Evolutionary conservation across 495 filamentous ascomycete species (phyloP), one percentile per base, ranked within the genome.

Genomic region (Neurospora sp.): DNA sequence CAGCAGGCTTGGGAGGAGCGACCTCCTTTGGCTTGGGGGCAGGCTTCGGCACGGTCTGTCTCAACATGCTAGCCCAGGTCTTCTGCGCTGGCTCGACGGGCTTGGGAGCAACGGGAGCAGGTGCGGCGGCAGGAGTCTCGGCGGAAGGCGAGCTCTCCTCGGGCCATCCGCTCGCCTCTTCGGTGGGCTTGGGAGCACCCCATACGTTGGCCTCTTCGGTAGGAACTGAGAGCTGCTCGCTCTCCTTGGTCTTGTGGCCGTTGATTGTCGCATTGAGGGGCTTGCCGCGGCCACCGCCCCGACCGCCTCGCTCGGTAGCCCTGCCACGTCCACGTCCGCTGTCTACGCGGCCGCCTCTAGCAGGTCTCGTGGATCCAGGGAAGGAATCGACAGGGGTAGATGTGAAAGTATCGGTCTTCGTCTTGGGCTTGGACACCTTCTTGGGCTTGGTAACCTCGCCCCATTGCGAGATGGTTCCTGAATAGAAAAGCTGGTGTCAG

Each of bases 401-500:
- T 70, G 84, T 85, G 41, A 87, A 82, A 16, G 85, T 78, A 42
- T 86, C 79, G 72, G 96, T 92, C 85, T 97, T 94, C 73, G 87
- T 84, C 87, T 97, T 99, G 70, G 95, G 89, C 76, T 89, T 87
- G 75, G 92, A 87, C 79, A 96, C 92, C 83, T 94, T 93, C 79
- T 90, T 91, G 81, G 91, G 91, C 87, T 97, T 97, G 84, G 95
- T 93, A 79, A 98, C 94, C 83, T 97, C 94, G 74, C 91, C 92
- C 92, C 96, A 99, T 86, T 95, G 94, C 75, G 94, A 90, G 76
- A 97, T 92, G 72, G 90, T 90, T 76, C 95, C 95, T 98, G 78
- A 39, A 69, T 69, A 42, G 27, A 62, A 70, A 23, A 69, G 59
- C 31, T 75, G 44, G 39, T 75, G 77, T 83, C 71, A 84, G 76